Evolutionary conservation across 2,329 filamentous ascomycete species (phyloP), one percentile per base, ranked within the genome.

Genomic region (Phoma sp.): DNA sequence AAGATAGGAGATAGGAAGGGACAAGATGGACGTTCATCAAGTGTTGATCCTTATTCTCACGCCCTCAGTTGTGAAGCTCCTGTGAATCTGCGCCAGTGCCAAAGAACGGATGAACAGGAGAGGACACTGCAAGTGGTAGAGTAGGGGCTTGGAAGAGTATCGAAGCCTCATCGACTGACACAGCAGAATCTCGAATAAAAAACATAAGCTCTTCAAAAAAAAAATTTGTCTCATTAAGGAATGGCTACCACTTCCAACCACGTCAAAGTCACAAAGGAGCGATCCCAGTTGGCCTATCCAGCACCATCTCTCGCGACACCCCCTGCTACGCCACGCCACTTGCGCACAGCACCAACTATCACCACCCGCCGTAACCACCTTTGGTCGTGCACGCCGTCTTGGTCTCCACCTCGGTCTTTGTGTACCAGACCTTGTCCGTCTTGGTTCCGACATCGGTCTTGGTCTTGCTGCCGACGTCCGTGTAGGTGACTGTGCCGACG

Each of bases 361-460:
- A 57, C 6, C 43, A 44, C 4, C 21, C 21, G 8, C 49, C 54
- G 17, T 60, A 60, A 6, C 38, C 43, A 9, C 32, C 45, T 41
- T 62, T 60, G 32, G 65, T 67, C 12, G 51, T 44, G 62, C 68
- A 71, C 10, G 56, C 40, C 0, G 58, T 60, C 44, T 59, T 63
- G 1, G 64, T 68, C 39, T 63, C 61, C n/a, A 62, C 57, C 4
- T 40, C 32, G 1, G 57, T 51, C 21, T 60, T 58, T 2, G 67
- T 70, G 32, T 48, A 61, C 0, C 65, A 63, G 12, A 61, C 54
- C 15, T 57, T 61, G 2, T 44, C 57, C 10, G 64, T 69, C 37
- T 64, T 52, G 9, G 62, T 65, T 45, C 43, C 45, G 10, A 67
- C 44, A 3, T 55, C 53, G 6, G 43, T 45, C 3, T 37, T 46